A percentile compares a stretch with the other conserved stretches of the same genome.
Evolutionary conservation across 176 grass and related monocot genomes (phyloP).

Genomic region (Aechmea fasciata): DNA sequence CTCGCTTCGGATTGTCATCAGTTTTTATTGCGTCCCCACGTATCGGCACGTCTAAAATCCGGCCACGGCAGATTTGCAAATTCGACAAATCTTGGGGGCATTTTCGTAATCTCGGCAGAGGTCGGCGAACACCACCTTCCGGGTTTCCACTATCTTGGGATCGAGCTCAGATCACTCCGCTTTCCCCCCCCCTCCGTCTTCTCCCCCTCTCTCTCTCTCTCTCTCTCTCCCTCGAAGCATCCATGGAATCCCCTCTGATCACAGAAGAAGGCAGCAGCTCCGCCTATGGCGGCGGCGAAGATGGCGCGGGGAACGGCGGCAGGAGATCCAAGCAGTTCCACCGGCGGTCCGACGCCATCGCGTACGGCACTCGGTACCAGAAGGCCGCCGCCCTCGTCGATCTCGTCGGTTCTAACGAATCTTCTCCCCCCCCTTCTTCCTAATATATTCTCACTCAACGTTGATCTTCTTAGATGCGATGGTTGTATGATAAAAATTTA

Average conservation of each 20-base stretch:
- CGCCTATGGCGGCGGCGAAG: slow-evolving; percentile 4
- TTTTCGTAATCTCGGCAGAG: not conserved
- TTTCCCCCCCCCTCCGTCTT: not conserved
- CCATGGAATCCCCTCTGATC: slow-evolving; percentile 54
- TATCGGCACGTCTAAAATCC: too few relatives aligned
- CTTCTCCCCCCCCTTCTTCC: not conserved
- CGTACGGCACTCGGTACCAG: slow-evolving; percentile 80
- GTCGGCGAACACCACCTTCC: not conserved
- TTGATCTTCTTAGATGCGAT: not conserved
- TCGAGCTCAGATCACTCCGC: not conserved
- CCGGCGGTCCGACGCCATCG: slow-evolving; percentile 56
- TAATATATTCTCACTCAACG: not conserved
- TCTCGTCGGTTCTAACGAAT: slow-evolving; percentile 40
- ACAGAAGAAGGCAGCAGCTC: slow-evolving; percentile 23
- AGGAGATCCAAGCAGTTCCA: slow-evolving; percentile 29
- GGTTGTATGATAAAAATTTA: not conserved
- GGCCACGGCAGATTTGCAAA: not conserved
- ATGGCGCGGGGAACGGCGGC: not conserved
- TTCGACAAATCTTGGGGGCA: not conserved
- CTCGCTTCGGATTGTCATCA: not conserved
- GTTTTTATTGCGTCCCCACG: too few relatives aligned
- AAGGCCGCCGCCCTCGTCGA: slow-evolving; percentile 96
- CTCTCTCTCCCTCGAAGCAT: not conserved
- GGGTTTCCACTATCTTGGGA: not conserved
- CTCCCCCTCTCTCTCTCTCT: slow-evolving; percentile 20